Evolutionary conservation across 2,329 filamentous ascomycete genomes (phyloP).

Genomic region (Aspergillus bombycis): DNA sequence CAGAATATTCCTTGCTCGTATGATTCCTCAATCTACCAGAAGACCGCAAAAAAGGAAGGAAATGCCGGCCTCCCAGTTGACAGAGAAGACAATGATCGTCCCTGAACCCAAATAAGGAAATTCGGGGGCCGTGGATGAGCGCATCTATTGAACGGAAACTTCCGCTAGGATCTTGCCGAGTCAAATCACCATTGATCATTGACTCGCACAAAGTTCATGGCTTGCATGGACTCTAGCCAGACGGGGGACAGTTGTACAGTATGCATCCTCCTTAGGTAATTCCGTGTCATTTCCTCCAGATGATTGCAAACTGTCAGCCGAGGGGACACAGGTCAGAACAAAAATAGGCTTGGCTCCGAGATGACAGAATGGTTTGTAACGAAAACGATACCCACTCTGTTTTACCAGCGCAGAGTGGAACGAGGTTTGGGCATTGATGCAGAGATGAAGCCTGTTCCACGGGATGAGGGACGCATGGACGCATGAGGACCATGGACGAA

Average conservation of each 20-base stretch:
- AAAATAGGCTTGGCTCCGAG: slow-evolving; percentile 7
- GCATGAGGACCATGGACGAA: slow-evolving; percentile 18
- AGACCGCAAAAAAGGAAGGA: slow-evolving; percentile 2
- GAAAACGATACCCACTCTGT: slow-evolving; percentile 9
- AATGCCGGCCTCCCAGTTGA: slow-evolving; percentile 9
- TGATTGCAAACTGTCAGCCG: not conserved
- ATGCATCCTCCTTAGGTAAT: slow-evolving; percentile 4
- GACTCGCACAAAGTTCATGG: slow-evolving; percentile 20
- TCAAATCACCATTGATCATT: slow-evolving; percentile 15
- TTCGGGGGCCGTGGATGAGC: slow-evolving; percentile 9
- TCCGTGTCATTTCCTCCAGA: not conserved
- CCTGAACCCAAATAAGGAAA: slow-evolving; percentile 9
- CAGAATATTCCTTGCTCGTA: not conserved
- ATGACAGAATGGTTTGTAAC: slow-evolving; percentile 13
- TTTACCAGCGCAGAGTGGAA: slow-evolving; percentile 5
- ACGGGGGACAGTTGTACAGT: slow-evolving; percentile 10
- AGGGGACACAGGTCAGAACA: not conserved
- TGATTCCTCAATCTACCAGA: not conserved
- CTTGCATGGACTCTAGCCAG: slow-evolving; percentile 19
- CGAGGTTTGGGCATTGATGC: slow-evolving; percentile 27
- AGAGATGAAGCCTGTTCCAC: slow-evolving; percentile 17
- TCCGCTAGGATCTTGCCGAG: slow-evolving; percentile 16
- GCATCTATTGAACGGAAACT: slow-evolving; percentile 17
- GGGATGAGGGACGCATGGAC: slow-evolving; percentile 9
- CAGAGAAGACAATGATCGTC: slow-evolving; percentile 6